Evolutionary conservation across 768 basidiomycete genomes (phyloP).

Genomic region (Suillus subluteus): DNA sequence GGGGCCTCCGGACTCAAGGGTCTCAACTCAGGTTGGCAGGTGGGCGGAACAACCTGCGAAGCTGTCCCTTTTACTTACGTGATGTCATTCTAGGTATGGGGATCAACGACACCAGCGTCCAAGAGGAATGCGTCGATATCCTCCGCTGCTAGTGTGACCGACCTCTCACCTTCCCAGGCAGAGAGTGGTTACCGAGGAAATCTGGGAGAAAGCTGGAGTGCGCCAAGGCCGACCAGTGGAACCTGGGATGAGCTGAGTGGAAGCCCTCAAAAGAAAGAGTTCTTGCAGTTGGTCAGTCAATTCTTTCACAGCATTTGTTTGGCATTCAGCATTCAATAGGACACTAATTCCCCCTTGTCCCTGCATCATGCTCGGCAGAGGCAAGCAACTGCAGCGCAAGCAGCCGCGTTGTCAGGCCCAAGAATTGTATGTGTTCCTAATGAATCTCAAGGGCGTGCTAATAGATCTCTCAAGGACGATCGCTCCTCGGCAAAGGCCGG

Average conservation of each 20-base stretch:
- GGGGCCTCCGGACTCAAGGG: slow-evolving; percentile 51
- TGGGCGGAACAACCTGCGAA: slow-evolving; percentile 32
- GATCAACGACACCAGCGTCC: slow-evolving; percentile 48
- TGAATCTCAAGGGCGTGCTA: slow-evolving; percentile 16
- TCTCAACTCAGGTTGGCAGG: slow-evolving; percentile 72
- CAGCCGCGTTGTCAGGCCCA: slow-evolving; percentile 40
- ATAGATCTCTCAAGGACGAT: slow-evolving; percentile 46
- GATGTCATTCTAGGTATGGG: slow-evolving; percentile 56
- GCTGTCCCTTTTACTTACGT: slow-evolving; percentile 15
- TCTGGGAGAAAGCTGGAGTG: slow-evolving; percentile 55
- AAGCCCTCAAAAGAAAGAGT: slow-evolving; percentile 54
- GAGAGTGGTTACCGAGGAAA: slow-evolving; percentile 52
- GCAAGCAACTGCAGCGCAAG: slow-evolving; percentile 44
- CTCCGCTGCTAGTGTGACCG: slow-evolving; percentile 56
- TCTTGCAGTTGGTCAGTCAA: slow-evolving; percentile 48
- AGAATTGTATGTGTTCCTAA: slow-evolving; percentile 40
- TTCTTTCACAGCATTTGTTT: slow-evolving; percentile 12
- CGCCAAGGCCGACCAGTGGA: slow-evolving; percentile 52
- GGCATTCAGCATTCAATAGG: slow-evolving; percentile 37
- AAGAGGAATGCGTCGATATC: slow-evolving; percentile 66
- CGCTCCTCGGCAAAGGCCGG: slow-evolving; percentile 48
- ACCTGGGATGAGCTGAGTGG: slow-evolving; percentile 62
- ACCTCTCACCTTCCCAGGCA: slow-evolving; percentile 46
- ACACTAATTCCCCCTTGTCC: slow-evolving; percentile 43
- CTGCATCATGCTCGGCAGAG: slow-evolving; percentile 51